phyloP scores from a whole-genome alignment of 2,329 filamentous ascomycete species.

The Fusarium verrucosum region DNA sequence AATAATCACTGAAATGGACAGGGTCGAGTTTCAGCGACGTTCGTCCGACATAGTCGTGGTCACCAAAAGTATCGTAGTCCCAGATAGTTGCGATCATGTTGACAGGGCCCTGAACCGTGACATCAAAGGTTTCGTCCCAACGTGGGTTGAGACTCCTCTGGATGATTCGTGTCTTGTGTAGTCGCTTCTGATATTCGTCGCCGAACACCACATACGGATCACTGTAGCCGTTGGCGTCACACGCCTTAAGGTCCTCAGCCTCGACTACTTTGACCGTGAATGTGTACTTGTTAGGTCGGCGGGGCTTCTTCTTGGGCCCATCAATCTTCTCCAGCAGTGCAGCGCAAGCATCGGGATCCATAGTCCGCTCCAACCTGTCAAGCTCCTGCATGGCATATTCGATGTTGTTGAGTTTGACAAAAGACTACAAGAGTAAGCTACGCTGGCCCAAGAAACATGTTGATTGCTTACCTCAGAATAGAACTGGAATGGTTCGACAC shows the following conservation, averaged over 20 bases:
- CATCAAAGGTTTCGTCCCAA: conserved; percentile 97
- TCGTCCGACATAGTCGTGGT: conserved; percentile 95
- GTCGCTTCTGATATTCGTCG: conserved; percentile 96
- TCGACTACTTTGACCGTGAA: conserved; percentile 99
- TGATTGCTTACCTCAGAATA: conserved; percentile 78
- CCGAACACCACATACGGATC: conserved; percentile 97
- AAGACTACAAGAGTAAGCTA: conserved; percentile 68
- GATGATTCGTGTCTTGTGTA: conserved; percentile 93
- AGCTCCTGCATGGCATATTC: conserved; percentile 93
- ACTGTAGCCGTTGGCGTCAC: conserved; percentile 91
- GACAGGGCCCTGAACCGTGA: conserved; percentile 88
- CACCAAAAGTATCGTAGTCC: conserved; percentile 97
- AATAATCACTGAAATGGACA: conserved; percentile 94
- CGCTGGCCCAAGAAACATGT: not conserved
- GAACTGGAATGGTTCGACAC: conserved; percentile 96
- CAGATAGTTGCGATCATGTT: conserved; percentile 97
- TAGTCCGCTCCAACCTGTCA: conserved; percentile 86
- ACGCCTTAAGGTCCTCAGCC: conserved; percentile 97
- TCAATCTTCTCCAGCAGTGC: conserved; percentile 79
- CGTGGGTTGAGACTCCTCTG: conserved; percentile 90
- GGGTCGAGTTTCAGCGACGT: conserved; percentile 99
- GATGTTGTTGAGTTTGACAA: conserved; percentile 98
- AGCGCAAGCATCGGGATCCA: conserved; percentile 92
- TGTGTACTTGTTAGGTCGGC: conserved; percentile 86
- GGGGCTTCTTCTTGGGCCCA: conserved; percentile 71